Percentiles rank a stretch among this genome's conserved stretches.
These are phyloP conservation scores for Staphylotrichum longicolle DNA, from an alignment of 495 filamentous ascomycete genomes.

Conservation along the genomic window DNA sequence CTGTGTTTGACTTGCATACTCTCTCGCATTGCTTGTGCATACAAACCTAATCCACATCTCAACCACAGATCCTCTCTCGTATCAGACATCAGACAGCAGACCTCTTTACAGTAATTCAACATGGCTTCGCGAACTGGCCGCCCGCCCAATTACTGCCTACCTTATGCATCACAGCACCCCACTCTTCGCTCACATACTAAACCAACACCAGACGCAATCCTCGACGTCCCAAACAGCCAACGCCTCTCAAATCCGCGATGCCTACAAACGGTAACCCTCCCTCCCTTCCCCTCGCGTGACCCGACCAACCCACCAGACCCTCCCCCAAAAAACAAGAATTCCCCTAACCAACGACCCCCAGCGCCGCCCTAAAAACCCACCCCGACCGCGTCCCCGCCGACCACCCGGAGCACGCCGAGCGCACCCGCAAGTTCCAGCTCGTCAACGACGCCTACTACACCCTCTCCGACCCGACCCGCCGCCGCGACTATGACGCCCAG, in stretches of 20 bases:
- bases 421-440: conserved; percentile 89
- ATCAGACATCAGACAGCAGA: too few species aligned
- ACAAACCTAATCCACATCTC: too few species aligned
- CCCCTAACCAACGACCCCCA: conserved; percentile 35
- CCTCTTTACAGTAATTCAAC: conserved; percentile 17
- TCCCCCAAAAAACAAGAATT: not conserved
- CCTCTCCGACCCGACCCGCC: conserved; percentile 73
- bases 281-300: not conserved
- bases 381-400: conserved; percentile 85
- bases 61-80: too few species aligned
- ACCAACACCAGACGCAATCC: conserved; percentile 57
- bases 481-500: conserved; percentile 84
- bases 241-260: conserved; percentile 83
- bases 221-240: conserved; percentile 75
- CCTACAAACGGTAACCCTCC: conserved; percentile 74
- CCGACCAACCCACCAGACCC: not conserved
- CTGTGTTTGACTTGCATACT: too few species aligned
- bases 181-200: conserved; percentile 9
- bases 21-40: too few species aligned
- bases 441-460: conserved; percentile 99
- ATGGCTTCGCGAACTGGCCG: conserved; percentile 40
- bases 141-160: conserved; percentile 50
- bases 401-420: conserved; percentile 75
- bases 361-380: conserved; percentile 89
- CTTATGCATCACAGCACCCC: not conserved